Percentiles rank a stretch among this genome's conserved stretches.
These are phyloP conservation scores for Diutina pseudorugosa DNA, from an alignment of 1,139 yeast species.

Conservation along the genomic window DNA sequence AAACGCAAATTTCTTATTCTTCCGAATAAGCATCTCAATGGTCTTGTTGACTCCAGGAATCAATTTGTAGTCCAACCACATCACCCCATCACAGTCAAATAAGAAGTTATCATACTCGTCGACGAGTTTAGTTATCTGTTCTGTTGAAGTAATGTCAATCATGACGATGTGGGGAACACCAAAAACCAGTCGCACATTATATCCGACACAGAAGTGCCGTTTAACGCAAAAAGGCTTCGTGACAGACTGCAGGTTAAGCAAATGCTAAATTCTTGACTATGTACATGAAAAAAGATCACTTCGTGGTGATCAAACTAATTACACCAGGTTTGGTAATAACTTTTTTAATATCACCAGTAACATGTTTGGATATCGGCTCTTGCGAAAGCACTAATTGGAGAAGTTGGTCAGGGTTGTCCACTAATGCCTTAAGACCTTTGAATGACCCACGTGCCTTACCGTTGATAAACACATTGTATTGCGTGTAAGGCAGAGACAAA, in stretches of 20 bases:
- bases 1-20: slow-evolving; percentile 21
- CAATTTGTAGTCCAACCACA: slow-evolving; percentile 72
- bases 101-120: slow-evolving; percentile 5
- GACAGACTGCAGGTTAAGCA: too few relatives aligned
- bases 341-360: slow-evolving; percentile 8
- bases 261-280: background rate
- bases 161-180: background rate
- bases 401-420: slow-evolving; percentile 14
- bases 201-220: background rate
- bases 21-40: slow-evolving; percentile 37
- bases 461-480: slow-evolving; percentile 49
- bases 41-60: slow-evolving; percentile 68
- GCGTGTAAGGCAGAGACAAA: slow-evolving; percentile 21
- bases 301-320: slow-evolving; percentile 8
- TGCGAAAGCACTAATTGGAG: slow-evolving; percentile 9
- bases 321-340: slow-evolving; percentile 9
- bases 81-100: slow-evolving; percentile 86
- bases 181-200: background rate
- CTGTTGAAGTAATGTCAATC: background rate
- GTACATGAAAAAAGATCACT: background rate
- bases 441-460: slow-evolving; percentile 37
- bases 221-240: background rate
- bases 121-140: background rate
- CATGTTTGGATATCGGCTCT: slow-evolving; percentile 6
- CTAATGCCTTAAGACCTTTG: slow-evolving; percentile 21